Base-by-base conservation (phyloP, 1,284 basidiomycete genomes). In the Mycosarcoma maydis region DNA sequence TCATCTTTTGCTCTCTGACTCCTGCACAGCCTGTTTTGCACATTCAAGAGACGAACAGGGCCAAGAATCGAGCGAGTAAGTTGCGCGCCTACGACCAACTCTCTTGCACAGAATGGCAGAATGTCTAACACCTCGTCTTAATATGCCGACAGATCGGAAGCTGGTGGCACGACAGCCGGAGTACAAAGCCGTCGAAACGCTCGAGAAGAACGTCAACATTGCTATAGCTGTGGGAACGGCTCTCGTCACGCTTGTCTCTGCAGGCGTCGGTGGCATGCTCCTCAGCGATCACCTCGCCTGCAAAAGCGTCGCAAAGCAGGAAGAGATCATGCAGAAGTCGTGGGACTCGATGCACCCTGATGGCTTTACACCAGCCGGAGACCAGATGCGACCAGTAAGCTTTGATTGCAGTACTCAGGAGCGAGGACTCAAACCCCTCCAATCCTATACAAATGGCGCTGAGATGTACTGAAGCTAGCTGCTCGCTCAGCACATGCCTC, bases 321-420 rank as follows among this genome's bases (percentile, higher is more conserved):
- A 62, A 20, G 19, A 16, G 4, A 24, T 20, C 3, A 54, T 69
- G 59, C 66, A 69, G 20, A 19, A 13, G 4, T 22, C 37, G 6
- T 69, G 66, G 66, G 59, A 69, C n/a, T 14, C 13, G 6, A 34
- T 47, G 37, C 66, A 62, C 27, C 50, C 54, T 1, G 66, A 69
- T 24, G 50, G 58, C 22, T 69, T 47, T 32, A 42, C 52, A 2
- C 38, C 50, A 1, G 30, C n/a, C 3, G 66, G 66, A 36, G 66
- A 61, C 36, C 51, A 54, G 30, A 47, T 69, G 50, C 59, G 66
- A n/a, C 66, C 66, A 0, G 26, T 33, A 1, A 39, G 22, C 23
- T 69, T 69, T 30, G 42, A 61, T 26, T 68, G 65, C 54, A 53
- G 39, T 4, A 14, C 9, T 3, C 53, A 52, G 26, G 45, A 53